These are phyloP conservation scores for Naganishia onofrii DNA, from an alignment of 768 basidiomycete species.

Conservation along the genomic window DNA sequence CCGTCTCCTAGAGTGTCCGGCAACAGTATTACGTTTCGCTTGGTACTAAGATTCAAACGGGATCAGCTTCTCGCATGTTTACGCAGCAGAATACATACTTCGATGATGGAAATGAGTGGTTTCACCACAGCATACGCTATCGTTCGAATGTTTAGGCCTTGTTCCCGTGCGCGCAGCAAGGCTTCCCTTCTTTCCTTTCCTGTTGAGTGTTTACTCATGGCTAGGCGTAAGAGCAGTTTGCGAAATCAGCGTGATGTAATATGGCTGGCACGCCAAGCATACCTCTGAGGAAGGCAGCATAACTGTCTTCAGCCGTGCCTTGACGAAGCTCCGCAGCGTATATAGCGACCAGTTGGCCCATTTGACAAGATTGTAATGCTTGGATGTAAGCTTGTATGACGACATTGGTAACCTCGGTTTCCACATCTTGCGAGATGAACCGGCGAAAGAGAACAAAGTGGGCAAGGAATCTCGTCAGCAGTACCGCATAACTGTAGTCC, in stretches of 20 bases:
- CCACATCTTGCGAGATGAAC: conserved; percentile 71
- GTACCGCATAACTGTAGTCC: conserved; percentile 43
- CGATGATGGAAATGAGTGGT: conserved; percentile 8
- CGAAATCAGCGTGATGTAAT: neutral
- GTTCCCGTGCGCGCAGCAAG: conserved; percentile 71
- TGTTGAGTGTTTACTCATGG: conserved; percentile 39
- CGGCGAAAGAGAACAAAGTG: conserved; percentile 86
- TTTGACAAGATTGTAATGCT: conserved; percentile 73
- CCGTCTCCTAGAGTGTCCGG: conserved; percentile 36
- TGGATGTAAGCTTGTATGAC: conserved; percentile 86
- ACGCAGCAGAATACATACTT: neutral
- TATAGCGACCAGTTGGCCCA: conserved; percentile 79
- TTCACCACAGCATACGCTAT: conserved; percentile 14
- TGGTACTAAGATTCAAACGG: conserved; percentile 1
- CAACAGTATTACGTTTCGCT: neutral
- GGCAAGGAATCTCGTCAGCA: conserved; percentile 71
- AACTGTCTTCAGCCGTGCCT: conserved; percentile 81
- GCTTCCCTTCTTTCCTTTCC: conserved; percentile 66
- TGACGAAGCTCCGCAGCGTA: conserved; percentile 88
- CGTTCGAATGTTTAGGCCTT: conserved; percentile 73
- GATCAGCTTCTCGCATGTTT: neutral
- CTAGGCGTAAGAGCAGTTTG: neutral
- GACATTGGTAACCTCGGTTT: conserved; percentile 69
- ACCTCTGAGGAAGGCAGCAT: conserved; percentile 78
- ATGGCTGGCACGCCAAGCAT: conserved; percentile 28